Conservation (phyloP, 371 early-diverging fungal species). For the Phascolomyces articulosus region DNA sequence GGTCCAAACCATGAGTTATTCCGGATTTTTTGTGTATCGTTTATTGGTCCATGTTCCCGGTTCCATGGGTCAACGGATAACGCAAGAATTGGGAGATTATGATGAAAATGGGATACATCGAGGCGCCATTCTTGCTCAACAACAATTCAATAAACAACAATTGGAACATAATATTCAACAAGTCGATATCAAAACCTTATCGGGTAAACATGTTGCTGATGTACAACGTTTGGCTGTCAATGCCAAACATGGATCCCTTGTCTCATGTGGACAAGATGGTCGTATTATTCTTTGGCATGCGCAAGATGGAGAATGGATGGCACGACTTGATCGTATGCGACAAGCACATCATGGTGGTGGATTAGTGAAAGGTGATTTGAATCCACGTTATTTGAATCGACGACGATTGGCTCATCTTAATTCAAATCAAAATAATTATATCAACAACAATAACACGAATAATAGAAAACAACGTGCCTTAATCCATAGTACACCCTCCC, state of each 20-base stretch:
- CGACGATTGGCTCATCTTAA: too few species aligned
- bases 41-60: slow-evolving; percentile 15
- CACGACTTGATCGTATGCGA: slow-evolving; percentile 31
- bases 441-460: too few species aligned
- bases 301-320: slow-evolving; percentile 28
- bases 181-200: slow-evolving; percentile 32
- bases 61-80: slow-evolving; percentile 5
- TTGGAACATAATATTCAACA: slow-evolving; percentile 19
- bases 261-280: slow-evolving; percentile 38
- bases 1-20: slow-evolving; percentile 7
- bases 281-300: slow-evolving; percentile 38
- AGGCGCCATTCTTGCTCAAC: slow-evolving; percentile 42
- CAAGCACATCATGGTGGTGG: slow-evolving; percentile 13
- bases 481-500: not conserved
- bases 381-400: slow-evolving; percentile 16
- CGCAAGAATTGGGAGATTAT: slow-evolving; percentile 26
- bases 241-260: slow-evolving; percentile 22
- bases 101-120: slow-evolving; percentile 37
- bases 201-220: slow-evolving; percentile 39
- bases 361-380: slow-evolving; percentile 24
- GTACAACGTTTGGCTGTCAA: slow-evolving; percentile 22
- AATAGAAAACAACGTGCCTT: too few species aligned
- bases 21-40: not conserved
- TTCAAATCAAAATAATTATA: too few species aligned
- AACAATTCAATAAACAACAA: slow-evolving; percentile 28